Conservation (phyloP, 1,284 basidiomycete genomes). For the Singerocomus inundabilis region DNA sequence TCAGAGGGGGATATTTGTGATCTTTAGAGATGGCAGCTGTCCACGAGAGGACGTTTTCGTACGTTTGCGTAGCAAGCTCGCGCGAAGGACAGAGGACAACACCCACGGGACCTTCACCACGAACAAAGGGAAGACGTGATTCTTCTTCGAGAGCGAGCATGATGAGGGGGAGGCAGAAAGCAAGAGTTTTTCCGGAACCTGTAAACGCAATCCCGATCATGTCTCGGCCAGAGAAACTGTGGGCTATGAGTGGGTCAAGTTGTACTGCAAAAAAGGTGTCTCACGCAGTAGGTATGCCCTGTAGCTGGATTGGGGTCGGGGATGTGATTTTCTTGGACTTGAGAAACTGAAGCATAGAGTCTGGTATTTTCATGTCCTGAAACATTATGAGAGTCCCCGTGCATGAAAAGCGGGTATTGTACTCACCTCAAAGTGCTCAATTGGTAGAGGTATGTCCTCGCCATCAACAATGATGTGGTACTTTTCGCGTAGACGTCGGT, state of each 20-base stretch:
- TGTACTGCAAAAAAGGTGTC: slow-evolving; percentile 28
- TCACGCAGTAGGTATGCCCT: slow-evolving; percentile 93
- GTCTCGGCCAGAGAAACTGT: slow-evolving; percentile 84
- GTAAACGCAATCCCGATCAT: slow-evolving; percentile 95
- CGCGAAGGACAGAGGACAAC: slow-evolving; percentile 94
- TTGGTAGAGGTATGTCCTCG: slow-evolving; percentile 90
- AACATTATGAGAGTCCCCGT: slow-evolving; percentile 16
- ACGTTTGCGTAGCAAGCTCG: slow-evolving; percentile 93
- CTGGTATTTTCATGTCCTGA: slow-evolving; percentile 97
- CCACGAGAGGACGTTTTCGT: slow-evolving; percentile 90
- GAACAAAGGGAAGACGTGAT: slow-evolving; percentile 81
- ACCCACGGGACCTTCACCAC: slow-evolving; percentile 95
- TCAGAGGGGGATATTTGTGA: slow-evolving; percentile 80
- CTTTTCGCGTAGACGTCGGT: slow-evolving; percentile 80
- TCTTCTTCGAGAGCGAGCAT: slow-evolving; percentile 97
- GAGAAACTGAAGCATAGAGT: slow-evolving; percentile 79
- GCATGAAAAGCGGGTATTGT: neutral
- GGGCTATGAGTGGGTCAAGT: slow-evolving; percentile 9
- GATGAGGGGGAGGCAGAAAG: slow-evolving; percentile 91
- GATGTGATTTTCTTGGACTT: slow-evolving; percentile 80
- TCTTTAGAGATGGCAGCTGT: slow-evolving; percentile 78
- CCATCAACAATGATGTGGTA: slow-evolving; percentile 93
- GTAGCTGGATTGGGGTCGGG: slow-evolving; percentile 96
- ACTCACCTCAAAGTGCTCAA: slow-evolving; percentile 82
- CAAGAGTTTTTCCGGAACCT: slow-evolving; percentile 90